Conservation (phyloP, 2,329 filamentous ascomycete genomes). For the Nemania abortiva region DNA sequence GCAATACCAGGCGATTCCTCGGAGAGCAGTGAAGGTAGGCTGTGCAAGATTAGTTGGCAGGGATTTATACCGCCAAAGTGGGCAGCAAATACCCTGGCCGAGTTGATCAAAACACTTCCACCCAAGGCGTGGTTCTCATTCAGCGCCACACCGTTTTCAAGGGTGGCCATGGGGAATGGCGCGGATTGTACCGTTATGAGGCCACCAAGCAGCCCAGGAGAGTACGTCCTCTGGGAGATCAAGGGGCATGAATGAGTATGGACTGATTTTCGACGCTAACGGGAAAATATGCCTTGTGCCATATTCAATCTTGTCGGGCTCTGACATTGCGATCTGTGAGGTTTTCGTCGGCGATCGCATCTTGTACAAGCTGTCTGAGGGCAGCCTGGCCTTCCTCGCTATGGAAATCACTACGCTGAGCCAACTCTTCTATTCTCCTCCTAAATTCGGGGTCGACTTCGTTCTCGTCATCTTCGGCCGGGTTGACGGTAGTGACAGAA, state of each 20-base stretch:
- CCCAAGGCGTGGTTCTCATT: constrained; percentile 67
- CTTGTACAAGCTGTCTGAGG: constrained; percentile 81
- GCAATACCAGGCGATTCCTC: constrained; percentile 60
- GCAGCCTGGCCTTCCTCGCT: constrained; percentile 83
- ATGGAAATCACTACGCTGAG: constrained; percentile 84
- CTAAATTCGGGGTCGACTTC: constrained; percentile 86
- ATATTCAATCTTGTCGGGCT: constrained; percentile 65
- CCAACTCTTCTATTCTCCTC: constrained; percentile 88
- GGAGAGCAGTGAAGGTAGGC: constrained; percentile 45
- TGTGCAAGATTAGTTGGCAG: constrained; percentile 69
- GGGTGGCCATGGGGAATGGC: constrained; percentile 57
- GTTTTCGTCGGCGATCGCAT: constrained; percentile 78
- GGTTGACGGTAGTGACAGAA: constrained; percentile 79
- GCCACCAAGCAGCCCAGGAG: constrained; percentile 60
- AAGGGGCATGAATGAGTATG: constrained; percentile 58
- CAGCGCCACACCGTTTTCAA: constrained; percentile 64
- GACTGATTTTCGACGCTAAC: neutral
- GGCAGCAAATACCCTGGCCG: constrained; percentile 62
- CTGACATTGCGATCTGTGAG: constrained; percentile 74
- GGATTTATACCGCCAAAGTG: constrained; percentile 68
- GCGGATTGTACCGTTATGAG: constrained; percentile 67
- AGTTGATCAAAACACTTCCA: constrained; percentile 58
- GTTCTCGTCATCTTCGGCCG: constrained; percentile 68
- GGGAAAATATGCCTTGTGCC: constrained; percentile 39
- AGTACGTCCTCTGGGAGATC: constrained; percentile 73